These are phyloP conservation scores for Diplodia sapinea DNA, from an alignment of 2,329 filamentous ascomycete genomes.

Conservation along the genomic window DNA sequence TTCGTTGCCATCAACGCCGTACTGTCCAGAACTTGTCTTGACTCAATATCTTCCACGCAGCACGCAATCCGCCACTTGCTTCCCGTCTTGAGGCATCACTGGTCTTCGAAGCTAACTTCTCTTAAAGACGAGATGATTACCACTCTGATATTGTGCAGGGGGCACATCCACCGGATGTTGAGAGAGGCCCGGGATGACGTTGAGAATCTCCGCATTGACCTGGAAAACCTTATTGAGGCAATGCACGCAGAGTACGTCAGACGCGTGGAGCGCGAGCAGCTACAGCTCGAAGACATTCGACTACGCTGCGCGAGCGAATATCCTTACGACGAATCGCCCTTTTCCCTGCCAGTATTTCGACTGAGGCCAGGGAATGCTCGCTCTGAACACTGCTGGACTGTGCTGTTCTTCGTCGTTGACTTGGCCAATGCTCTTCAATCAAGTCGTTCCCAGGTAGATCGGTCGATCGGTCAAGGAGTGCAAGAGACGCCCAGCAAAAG, in stretches of 20 bases:
- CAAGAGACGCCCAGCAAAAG: slow-evolving; percentile 45
- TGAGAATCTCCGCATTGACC: slow-evolving; percentile 47
- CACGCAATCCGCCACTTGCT: slow-evolving; percentile 66
- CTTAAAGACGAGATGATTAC: slow-evolving; percentile 78
- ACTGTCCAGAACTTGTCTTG: slow-evolving; percentile 68
- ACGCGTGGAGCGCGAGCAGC: slow-evolving; percentile 70
- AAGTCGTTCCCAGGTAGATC: slow-evolving; percentile 12
- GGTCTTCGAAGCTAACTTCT: slow-evolving; percentile 71
- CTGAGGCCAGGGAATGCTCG: slow-evolving; percentile 44
- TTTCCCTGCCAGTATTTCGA: slow-evolving; percentile 39
- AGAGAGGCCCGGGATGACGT: slow-evolving; percentile 40
- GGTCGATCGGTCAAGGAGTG: slow-evolving; percentile 34
- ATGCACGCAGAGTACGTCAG: slow-evolving; percentile 80
- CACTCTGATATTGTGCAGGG: slow-evolving; percentile 67
- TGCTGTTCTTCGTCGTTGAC: slow-evolving; percentile 48
- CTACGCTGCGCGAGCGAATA: slow-evolving; percentile 43
- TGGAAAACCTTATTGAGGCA: slow-evolving; percentile 71
- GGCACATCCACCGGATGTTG: slow-evolving; percentile 48
- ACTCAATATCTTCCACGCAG: slow-evolving; percentile 69
- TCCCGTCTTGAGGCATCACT: slow-evolving; percentile 75
- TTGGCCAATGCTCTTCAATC: slow-evolving; percentile 46
- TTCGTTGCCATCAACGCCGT: slow-evolving; percentile 78
- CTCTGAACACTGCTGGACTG: slow-evolving; percentile 44
- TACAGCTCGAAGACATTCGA: slow-evolving; percentile 78
- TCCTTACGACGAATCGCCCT: slow-evolving; percentile 32